A percentile compares a stretch with the other conserved stretches of the same genome.
These are phyloP conservation scores for Drechslera avenae DNA, from an alignment of 2,329 filamentous ascomycete genomes.

Conservation along the genomic window DNA sequence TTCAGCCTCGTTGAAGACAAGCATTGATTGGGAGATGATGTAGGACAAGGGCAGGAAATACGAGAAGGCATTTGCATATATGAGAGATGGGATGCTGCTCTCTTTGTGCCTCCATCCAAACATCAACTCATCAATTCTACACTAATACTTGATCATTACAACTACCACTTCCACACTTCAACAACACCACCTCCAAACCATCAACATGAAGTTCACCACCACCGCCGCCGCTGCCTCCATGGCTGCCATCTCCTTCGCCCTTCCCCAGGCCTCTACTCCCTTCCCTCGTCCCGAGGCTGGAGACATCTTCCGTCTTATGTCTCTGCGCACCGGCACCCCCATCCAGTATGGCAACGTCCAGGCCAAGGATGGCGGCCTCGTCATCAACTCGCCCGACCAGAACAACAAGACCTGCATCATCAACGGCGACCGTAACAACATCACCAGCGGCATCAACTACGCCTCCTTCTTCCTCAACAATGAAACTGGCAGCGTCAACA, in stretches of 20 bases:
- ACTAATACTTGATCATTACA: constrained; percentile 12
- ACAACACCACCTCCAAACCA: constrained; percentile 10
- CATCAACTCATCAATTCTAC: constrained; percentile 7
- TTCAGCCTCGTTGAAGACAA: constrained; percentile 5
- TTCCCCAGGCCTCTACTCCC: constrained; percentile 27
- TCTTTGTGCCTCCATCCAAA: constrained; percentile 1
- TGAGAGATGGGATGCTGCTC: constrained; percentile 7
- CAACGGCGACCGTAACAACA: constrained; percentile 15
- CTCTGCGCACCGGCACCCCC: constrained; percentile 56
- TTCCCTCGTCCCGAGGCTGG: constrained; percentile 29
- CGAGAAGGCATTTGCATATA: constrained; percentile 6
- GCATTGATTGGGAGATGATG: constrained; percentile 6
- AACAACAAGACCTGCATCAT: constrained; percentile 55
- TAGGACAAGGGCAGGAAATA: constrained; percentile 6
- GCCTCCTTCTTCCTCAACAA: constrained; percentile 59
- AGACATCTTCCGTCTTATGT: constrained; percentile 56
- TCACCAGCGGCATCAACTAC: constrained; percentile 30
- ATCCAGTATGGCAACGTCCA: constrained; percentile 57
- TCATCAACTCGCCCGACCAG: constrained; percentile 51
- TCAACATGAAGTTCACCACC: constrained; percentile 43
- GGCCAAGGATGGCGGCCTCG: constrained; percentile 54
- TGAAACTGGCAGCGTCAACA: constrained; percentile 49
- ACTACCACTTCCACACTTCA: constrained; percentile 6
- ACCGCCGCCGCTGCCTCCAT: constrained; percentile 27
- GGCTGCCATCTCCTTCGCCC: constrained; percentile 32